phyloP scores from a whole-genome alignment of 306 rosid genomes.

The Cicer cuneatum region DNA sequence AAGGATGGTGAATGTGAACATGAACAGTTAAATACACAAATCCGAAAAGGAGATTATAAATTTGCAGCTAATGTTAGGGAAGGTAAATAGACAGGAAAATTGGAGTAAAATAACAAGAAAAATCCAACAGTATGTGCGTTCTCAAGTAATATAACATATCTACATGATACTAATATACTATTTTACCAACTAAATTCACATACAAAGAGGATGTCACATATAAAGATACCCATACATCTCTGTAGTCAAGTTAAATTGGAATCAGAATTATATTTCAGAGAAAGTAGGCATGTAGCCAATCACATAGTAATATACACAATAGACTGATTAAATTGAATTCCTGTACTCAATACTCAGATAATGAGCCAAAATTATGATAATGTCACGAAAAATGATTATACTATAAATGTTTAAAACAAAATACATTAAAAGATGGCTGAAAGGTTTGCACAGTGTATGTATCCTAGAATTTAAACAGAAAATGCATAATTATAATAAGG shows the following conservation, averaged over 20 bases:
- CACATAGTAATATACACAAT: constrained; percentile 19
- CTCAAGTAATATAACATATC: constrained; percentile 16
- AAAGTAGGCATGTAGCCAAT: constrained; percentile 17
- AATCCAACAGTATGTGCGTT: neutral
- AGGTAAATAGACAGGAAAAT: constrained; percentile 14
- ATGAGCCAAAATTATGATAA: constrained; percentile 19
- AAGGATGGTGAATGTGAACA: constrained; percentile 24
- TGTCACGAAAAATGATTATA: neutral
- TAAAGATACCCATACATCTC: constrained; percentile 12
- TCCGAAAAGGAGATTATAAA: constrained; percentile 17
- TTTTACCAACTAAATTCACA: constrained; percentile 33
- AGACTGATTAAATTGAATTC: constrained; percentile 34
- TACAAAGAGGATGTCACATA: constrained; percentile 1
- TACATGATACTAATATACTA: constrained; percentile 6
- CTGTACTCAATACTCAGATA: constrained; percentile 4
- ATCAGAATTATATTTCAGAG: constrained; percentile 32
- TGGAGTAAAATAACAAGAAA: constrained; percentile 19
- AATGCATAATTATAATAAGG: constrained; percentile 9
- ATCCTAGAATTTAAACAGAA: constrained; percentile 26
- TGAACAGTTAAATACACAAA: constrained; percentile 5
- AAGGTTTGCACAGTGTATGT: constrained; percentile 26
- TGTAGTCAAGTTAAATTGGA: constrained; percentile 30
- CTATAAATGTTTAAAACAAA: constrained; percentile 4
- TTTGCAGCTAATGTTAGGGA: neutral
- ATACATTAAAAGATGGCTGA: neutral